Percentiles rank a stretch among this genome's conserved stretches.
Evolutionary conservation across 768 basidiomycete genomes (phyloP).

Genomic region (Dentipellis fragilis): DNA sequence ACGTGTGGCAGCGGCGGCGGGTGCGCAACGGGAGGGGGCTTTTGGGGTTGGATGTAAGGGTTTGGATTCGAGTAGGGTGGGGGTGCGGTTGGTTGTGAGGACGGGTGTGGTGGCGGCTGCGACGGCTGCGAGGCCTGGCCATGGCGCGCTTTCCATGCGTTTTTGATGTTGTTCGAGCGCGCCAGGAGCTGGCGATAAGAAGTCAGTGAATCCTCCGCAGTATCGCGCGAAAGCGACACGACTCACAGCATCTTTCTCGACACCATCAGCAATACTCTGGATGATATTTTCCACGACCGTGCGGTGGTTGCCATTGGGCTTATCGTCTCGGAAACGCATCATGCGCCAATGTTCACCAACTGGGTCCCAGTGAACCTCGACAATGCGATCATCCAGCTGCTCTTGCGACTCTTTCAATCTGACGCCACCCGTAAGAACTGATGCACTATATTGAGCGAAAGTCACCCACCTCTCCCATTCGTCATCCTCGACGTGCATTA

Average conservation of each 20-base stretch:
- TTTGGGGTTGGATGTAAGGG: conserved; percentile 7
- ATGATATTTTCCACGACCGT: conserved; percentile 82
- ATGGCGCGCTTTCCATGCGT: conserved; percentile 65
- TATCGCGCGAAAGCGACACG: not conserved
- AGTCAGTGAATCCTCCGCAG: conserved; percentile 7
- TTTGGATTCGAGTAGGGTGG: conserved; percentile 13
- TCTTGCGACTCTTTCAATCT: conserved; percentile 81
- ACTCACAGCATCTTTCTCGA: conserved; percentile 78
- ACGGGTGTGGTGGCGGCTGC: conserved; percentile 15
- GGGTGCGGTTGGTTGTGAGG: conserved; percentile 14
- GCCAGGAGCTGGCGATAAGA: conserved; percentile 46
- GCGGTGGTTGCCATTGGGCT: conserved; percentile 84
- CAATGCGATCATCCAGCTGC: conserved; percentile 87
- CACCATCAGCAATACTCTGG: conserved; percentile 86
- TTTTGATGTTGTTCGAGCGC: conserved; percentile 52
- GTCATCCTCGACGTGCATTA: conserved; percentile 74
- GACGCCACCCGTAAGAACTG: conserved; percentile 1
- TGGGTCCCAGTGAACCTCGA: conserved; percentile 89
- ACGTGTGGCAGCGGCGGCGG: conserved; percentile 16
- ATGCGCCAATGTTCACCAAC: conserved; percentile 64
- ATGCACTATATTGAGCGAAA: conserved; percentile 1
- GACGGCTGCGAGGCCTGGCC: conserved; percentile 12
- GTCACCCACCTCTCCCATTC: conserved; percentile 83
- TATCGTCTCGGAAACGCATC: conserved; percentile 93
- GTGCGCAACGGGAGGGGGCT: conserved; percentile 2